These are phyloP conservation scores for Bacidia rubella DNA, from an alignment of 495 filamentous ascomycete genomes.

Conservation along the genomic window DNA sequence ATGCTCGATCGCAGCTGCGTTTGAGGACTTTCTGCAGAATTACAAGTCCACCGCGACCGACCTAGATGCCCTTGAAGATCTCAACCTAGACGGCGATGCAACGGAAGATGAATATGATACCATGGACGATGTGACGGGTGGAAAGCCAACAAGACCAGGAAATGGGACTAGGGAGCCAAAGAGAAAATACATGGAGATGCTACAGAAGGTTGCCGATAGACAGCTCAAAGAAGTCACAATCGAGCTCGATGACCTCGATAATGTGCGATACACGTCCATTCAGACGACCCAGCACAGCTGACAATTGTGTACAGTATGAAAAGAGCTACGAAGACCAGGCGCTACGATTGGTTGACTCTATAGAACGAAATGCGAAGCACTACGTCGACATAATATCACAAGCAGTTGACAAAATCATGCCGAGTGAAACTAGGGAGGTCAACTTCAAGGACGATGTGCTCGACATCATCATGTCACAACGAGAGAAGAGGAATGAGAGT, in stretches of 20 bases:
- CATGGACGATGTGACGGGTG: conserved; percentile 72
- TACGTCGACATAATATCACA: conserved; percentile 85
- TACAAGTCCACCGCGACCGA: conserved; percentile 75
- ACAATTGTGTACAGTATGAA: conserved; percentile 47
- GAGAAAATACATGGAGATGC: conserved; percentile 79
- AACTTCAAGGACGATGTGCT: conserved; percentile 96
- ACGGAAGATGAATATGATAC: conserved; percentile 92
- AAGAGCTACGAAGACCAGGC: conserved; percentile 45
- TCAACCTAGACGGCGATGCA: conserved; percentile 78
- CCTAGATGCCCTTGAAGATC: conserved; percentile 60
- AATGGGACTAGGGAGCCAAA: conserved; percentile 39
- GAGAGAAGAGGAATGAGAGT: conserved; percentile 70
- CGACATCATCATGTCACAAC: conserved; percentile 88
- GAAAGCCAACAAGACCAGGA: conserved; percentile 30
- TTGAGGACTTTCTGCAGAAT: conserved; percentile 72
- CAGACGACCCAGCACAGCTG: conserved; percentile 4
- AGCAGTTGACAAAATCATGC: conserved; percentile 80
- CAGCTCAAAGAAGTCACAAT: conserved; percentile 60
- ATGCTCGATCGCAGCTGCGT: conserved; percentile 36
- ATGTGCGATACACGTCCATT: conserved; percentile 34
- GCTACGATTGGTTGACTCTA: conserved; percentile 66
- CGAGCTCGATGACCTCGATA: conserved; percentile 75
- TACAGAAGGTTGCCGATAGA: conserved; percentile 79
- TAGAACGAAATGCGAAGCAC: conserved; percentile 83
- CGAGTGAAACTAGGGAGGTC: conserved; percentile 60